Conservation (phyloP, 2,329 filamentous ascomycete species). For the Colletotrichum theobromicola region DNA sequence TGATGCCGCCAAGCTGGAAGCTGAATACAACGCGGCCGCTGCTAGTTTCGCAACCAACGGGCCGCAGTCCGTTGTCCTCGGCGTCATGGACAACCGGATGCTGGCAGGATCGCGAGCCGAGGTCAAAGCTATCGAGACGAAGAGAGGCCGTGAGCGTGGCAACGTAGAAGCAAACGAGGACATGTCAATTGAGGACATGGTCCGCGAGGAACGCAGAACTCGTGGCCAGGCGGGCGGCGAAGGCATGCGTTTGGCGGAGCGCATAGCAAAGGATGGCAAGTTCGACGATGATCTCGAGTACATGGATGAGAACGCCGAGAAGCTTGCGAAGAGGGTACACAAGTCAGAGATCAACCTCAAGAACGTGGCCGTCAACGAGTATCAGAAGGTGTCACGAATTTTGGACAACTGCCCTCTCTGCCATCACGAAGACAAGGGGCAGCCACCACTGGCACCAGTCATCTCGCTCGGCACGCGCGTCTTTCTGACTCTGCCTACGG, state of each 20-base stretch:
- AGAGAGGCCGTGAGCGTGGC: constrained; percentile 83
- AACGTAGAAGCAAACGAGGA: constrained; percentile 90
- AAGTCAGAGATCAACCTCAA: constrained; percentile 88
- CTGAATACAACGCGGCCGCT: constrained; percentile 80
- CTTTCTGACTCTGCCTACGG: constrained; percentile 86
- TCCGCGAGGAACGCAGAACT: constrained; percentile 89
- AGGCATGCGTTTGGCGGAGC: constrained; percentile 81
- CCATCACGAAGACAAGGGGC: constrained; percentile 81
- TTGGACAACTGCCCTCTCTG: constrained; percentile 90
- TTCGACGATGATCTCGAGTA: constrained; percentile 95
- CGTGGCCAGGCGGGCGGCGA: constrained; percentile 80
- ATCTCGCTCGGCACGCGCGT: constrained; percentile 85
- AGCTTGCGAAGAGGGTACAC: constrained; percentile 85
- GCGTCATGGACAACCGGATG: constrained; percentile 88
- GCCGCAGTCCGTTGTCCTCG: constrained; percentile 77
- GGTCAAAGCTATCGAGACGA: constrained; percentile 78
- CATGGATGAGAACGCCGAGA: constrained; percentile 94
- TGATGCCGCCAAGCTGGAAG: constrained; percentile 78
- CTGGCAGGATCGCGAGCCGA: constrained; percentile 77
- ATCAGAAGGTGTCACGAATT: constrained; percentile 86
- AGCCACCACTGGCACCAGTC: constrained; percentile 81
- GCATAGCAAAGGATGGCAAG: constrained; percentile 90
- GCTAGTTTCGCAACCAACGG: constrained; percentile 62
- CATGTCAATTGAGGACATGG: constrained; percentile 97
- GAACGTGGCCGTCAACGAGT: constrained; percentile 85